Evolutionary conservation across 352 stramenopile genomes (phyloP).

Genomic region (Phytophthora crassamura): DNA sequence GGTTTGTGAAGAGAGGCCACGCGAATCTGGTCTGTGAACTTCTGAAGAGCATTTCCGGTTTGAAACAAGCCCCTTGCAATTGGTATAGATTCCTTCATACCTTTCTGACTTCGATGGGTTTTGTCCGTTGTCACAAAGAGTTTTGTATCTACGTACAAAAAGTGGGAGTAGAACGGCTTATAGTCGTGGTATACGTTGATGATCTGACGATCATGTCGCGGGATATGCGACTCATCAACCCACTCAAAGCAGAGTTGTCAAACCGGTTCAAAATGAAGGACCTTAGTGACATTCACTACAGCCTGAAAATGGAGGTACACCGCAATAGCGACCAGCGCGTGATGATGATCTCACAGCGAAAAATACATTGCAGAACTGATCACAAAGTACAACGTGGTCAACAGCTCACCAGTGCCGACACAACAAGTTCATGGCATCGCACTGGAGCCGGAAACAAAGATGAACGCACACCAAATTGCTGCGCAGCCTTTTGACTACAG

Average conservation of each 20-base stretch:
- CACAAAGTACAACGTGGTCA: background rate
- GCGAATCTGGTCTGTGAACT: constrained; percentile 25
- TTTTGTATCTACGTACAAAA: constrained; percentile 41
- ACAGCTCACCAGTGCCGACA: constrained; percentile 3
- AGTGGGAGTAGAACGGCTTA: constrained; percentile 36
- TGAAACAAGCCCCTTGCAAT: constrained; percentile 21
- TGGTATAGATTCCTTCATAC: constrained; percentile 32
- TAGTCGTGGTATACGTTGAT: constrained; percentile 40
- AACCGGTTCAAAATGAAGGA: constrained; percentile 44
- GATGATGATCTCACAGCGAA: constrained; percentile 1
- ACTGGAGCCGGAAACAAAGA: constrained; percentile 21
- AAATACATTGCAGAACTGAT: constrained; percentile 7
- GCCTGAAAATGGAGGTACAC: constrained; percentile 28
- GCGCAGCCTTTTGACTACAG: constrained; percentile 24
- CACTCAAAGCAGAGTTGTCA: constrained; percentile 29
- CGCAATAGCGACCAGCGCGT: constrained; percentile 5
- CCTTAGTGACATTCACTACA: constrained; percentile 37
- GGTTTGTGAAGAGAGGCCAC: constrained; percentile 16
- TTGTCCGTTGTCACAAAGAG: constrained; percentile 35
- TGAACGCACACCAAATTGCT: constrained; percentile 21
- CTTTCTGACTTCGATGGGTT: constrained; percentile 23
- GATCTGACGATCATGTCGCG: constrained; percentile 32
- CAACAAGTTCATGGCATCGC: constrained; percentile 9
- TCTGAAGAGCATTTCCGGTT: constrained; percentile 17
- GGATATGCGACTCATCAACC: constrained; percentile 20